Evolutionary conservation across 805 yeast genomes (phyloP).

Genomic region (Candida germanica): DNA sequence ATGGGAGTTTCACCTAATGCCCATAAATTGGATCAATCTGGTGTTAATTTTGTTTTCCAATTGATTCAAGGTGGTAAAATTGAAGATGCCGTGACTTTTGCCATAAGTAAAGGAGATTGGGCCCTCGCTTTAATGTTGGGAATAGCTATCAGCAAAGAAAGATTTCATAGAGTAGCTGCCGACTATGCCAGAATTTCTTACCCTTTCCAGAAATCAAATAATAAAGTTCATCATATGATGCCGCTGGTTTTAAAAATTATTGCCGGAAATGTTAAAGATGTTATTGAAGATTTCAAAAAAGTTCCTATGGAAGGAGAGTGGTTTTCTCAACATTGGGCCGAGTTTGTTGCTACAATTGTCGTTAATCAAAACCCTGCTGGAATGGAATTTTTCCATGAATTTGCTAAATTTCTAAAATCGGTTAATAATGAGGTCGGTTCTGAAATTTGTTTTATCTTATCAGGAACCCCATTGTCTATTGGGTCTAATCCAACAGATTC

Average conservation of each 20-base stretch:
- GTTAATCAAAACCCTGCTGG: constrained; percentile 32
- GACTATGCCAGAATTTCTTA: constrained; percentile 51
- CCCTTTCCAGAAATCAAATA: constrained; percentile 39
- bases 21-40: constrained; percentile 37
- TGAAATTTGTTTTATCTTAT: constrained; percentile 44
- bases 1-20: constrained; percentile 35
- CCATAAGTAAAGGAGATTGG: constrained; percentile 68
- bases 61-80: constrained; percentile 60
- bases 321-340: constrained; percentile 53
- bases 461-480: constrained; percentile 36
- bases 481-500: constrained; percentile 13
- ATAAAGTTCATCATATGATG: constrained; percentile 41
- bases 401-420: constrained; percentile 45
- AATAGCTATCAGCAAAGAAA: constrained; percentile 58
- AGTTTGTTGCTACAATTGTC: constrained; percentile 33
- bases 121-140: constrained; percentile 74
- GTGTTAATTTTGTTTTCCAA: constrained; percentile 29
- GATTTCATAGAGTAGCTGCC: constrained; percentile 56
- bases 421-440: constrained; percentile 33
- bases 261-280: constrained; percentile 56
- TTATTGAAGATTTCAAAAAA: constrained; percentile 47
- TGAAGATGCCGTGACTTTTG: constrained; percentile 59
- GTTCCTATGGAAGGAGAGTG: constrained; percentile 44
- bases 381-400: constrained; percentile 46
- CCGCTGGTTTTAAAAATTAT: constrained; percentile 61